Evolutionary conservation across 306 rosid genomes (phyloP).

Genomic region (Erythrophleum fordii): DNA sequence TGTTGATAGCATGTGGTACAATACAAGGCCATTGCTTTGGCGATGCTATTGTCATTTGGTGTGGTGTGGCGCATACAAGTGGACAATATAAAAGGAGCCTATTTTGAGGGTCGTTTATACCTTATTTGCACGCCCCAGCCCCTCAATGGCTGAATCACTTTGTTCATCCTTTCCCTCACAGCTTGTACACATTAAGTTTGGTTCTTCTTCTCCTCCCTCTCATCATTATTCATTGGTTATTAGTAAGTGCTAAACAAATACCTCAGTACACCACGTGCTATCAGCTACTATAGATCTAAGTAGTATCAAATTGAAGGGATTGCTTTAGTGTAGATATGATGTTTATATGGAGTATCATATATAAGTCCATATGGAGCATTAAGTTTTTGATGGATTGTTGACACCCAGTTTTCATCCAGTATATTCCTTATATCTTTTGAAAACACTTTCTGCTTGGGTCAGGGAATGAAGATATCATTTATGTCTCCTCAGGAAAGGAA

Average conservation of each 20-base stretch:
- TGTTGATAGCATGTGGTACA: no score
- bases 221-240: neutral
- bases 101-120: neutral
- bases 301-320: neutral
- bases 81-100: neutral
- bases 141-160: neutral
- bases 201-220: neutral
- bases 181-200: neutral
- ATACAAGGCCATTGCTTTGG: neutral
- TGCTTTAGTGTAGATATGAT: neutral
- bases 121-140: neutral
- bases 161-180: neutral
- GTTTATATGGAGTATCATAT: neutral
- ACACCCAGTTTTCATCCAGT: constrained; percentile 5
- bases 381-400: neutral
- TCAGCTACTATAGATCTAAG: neutral
- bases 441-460: constrained; percentile 47
- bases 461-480: constrained; percentile 83
- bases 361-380: neutral
- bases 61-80: neutral
- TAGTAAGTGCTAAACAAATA: neutral
- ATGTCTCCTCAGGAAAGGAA: constrained; percentile 80
- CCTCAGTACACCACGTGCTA: neutral
- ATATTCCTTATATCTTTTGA: constrained; percentile 21
- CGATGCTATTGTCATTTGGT: neutral